Conservation (phyloP, 192 early-diverging fungal species). For the Coemansia sp. region DNA sequence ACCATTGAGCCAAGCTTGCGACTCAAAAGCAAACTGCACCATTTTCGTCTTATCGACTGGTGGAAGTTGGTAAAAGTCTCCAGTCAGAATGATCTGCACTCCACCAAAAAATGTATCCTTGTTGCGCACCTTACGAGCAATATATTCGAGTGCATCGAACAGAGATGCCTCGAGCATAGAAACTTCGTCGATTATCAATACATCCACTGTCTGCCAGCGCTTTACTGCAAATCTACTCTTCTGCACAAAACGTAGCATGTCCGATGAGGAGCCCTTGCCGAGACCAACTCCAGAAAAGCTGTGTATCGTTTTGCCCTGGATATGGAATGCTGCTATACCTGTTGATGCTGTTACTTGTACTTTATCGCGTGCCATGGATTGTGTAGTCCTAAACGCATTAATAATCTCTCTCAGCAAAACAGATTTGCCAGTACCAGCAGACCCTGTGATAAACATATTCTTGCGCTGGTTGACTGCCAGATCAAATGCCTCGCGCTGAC, state of each 20-base stretch:
- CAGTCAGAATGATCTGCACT: constrained; percentile 72
- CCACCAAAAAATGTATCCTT: constrained; percentile 67
- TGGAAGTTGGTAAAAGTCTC: constrained; percentile 82
- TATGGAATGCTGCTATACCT: constrained; percentile 79
- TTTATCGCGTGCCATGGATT: neutral
- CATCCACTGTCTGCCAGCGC: constrained; percentile 63
- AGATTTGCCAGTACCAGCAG: constrained; percentile 66
- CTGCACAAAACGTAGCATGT: constrained; percentile 31
- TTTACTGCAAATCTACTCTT: constrained; percentile 39
- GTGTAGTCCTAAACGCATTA: constrained; percentile 17
- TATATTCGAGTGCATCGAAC: constrained; percentile 70
- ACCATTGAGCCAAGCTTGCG: constrained; percentile 55
- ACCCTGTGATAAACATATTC: constrained; percentile 76
- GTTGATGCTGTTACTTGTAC: constrained; percentile 71
- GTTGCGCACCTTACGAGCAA: constrained; percentile 58
- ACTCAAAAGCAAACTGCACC: constrained; percentile 66
- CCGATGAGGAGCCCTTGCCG: constrained; percentile 37
- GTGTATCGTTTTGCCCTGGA: constrained; percentile 73
- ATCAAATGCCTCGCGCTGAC: constrained; percentile 63
- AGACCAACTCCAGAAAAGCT: constrained; percentile 68
- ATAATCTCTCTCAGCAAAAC: constrained; percentile 49
- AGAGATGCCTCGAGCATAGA: constrained; percentile 75
- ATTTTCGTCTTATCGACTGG: constrained; percentile 58
- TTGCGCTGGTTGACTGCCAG: constrained; percentile 56
- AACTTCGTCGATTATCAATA: constrained; percentile 75